phyloP scores from a whole-genome alignment of 2,329 filamentous ascomycete genomes.

The Coniochaeta hoffmannii region DNA sequence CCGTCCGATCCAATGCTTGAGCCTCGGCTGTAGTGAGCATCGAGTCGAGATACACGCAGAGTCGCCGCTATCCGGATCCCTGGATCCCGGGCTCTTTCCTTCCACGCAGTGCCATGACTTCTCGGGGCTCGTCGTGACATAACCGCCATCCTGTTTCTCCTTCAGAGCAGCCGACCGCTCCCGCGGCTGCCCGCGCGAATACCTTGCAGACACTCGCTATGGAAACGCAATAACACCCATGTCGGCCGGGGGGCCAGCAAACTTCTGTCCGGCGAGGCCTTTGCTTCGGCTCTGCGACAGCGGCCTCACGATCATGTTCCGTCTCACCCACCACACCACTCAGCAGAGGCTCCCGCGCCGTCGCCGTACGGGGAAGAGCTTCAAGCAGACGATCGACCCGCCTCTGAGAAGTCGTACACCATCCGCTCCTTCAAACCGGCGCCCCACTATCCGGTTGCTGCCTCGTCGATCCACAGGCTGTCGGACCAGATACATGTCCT shows the following conservation, averaged over 20 bases:
- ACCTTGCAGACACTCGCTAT: slow-evolving; percentile 28
- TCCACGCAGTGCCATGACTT: slow-evolving; percentile 18
- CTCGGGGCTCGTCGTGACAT: slow-evolving; percentile 14
- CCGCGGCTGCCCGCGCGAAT: slow-evolving; percentile 35
- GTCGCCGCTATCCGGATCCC: background rate
- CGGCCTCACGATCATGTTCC: slow-evolving; percentile 9
- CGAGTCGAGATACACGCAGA: slow-evolving; percentile 5
- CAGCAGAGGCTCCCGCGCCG: background rate
- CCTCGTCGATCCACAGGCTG: background rate
- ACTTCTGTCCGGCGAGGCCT: slow-evolving; percentile 10
- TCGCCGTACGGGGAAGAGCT: background rate
- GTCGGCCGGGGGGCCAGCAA: slow-evolving; percentile 33
- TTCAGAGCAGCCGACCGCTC: slow-evolving; percentile 28
- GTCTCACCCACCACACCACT: background rate
- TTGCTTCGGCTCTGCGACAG: slow-evolving; percentile 4
- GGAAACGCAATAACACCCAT: slow-evolving; percentile 28
- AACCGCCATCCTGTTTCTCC: slow-evolving; percentile 35
- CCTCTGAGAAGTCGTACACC: background rate
- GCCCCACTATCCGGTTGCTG: background rate
- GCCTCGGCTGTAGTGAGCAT: slow-evolving; percentile 3
- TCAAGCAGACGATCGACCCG: background rate
- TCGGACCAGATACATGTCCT: slow-evolving; percentile 20
- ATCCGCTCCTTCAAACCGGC: background rate
- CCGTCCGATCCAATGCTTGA: slow-evolving; percentile 1
- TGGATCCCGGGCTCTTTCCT: slow-evolving; percentile 2